Conservation (phyloP, 805 yeast genomes). For the Cyberlindnera mississippiensis region DNA sequence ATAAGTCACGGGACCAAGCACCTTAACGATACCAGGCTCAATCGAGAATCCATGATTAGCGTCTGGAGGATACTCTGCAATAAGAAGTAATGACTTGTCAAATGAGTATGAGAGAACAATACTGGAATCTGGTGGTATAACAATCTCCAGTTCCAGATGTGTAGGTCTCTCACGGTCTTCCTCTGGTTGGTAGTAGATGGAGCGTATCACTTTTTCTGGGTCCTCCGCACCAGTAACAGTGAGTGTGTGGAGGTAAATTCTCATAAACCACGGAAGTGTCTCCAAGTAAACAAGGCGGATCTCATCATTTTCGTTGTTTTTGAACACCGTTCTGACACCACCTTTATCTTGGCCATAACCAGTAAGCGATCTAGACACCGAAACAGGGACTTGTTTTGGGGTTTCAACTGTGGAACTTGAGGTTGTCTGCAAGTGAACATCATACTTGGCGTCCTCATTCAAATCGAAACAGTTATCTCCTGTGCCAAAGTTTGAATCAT, state of each 20-base stretch:
- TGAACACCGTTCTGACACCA: conserved; percentile 74
- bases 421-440: conserved; percentile 33
- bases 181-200: conserved; percentile 69
- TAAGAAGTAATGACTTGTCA: conserved; percentile 79
- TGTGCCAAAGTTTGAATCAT: conserved; percentile 30
- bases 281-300: conserved; percentile 65
- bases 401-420: conserved; percentile 43
- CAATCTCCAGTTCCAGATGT: conserved; percentile 66
- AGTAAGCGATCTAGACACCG: conserved; percentile 79
- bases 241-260: conserved; percentile 73
- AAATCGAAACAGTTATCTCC: conserved; percentile 36
- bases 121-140: conserved; percentile 60
- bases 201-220: conserved; percentile 37
- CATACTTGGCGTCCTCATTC: conserved; percentile 24
- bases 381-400: conserved; percentile 52
- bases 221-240: conserved; percentile 28
- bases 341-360: conserved; percentile 92
- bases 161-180: conserved; percentile 77
- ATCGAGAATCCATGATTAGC: conserved; percentile 97
- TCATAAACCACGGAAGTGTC: conserved; percentile 89
- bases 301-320: conserved; percentile 54
- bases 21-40: conserved; percentile 80
- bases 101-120: conserved; percentile 68
- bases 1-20: conserved; percentile 42
- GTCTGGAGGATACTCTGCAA: conserved; percentile 98